Evolutionary conservation across 2,329 filamentous ascomycete species (phyloP), one percentile per base, ranked within the genome.

Genomic region (Metarhizium album): DNA sequence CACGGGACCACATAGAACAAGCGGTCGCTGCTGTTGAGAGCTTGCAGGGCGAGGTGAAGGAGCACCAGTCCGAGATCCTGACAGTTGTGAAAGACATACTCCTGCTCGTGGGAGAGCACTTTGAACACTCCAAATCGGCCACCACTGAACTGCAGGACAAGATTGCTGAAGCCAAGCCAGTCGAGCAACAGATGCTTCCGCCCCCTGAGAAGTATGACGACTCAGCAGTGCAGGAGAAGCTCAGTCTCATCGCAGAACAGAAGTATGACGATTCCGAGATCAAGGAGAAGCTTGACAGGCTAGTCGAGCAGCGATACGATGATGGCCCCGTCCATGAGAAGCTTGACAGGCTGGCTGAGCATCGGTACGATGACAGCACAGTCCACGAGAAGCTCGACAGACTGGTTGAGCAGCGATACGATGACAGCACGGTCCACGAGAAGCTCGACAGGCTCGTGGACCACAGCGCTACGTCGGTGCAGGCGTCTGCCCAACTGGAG

Each of bases 1-100:
- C 90, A 9, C 83, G 88, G 7, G 86, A 90, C 35, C 84, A 94
- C 58, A 76, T 95, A 49, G 80, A 84, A 58, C 85, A 89, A 61
- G 82, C 87, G 11, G 73, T 90, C 37, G 78, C 78, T 51, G 80
- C 80, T 7, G 82, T 95, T 16, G 84, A 87, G 57, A 82, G 81
- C 23, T 73, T 97, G 1, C 86, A 94, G 62, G 84, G 78, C 53
- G 83, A 93, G 52, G 78, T 95, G 29, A 79, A 79, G 8, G 90
- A 96, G 64, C 85, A 86, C 57, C 86, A 96, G 59, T 93, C 93
- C 1, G 86, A 94, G 69, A 86, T 97, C 57, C 78, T 96, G 52
- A 84, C 91, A 49, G 81, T 87, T 0, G 80, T 98, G 57, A 86
- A 89, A 59, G 87, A 96, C 60, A 82, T 97, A n/a, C 75, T 94